These are phyloP conservation scores for Acarospora socialis DNA, from an alignment of 2,329 filamentous ascomycete genomes.

Conservation along the genomic window DNA sequence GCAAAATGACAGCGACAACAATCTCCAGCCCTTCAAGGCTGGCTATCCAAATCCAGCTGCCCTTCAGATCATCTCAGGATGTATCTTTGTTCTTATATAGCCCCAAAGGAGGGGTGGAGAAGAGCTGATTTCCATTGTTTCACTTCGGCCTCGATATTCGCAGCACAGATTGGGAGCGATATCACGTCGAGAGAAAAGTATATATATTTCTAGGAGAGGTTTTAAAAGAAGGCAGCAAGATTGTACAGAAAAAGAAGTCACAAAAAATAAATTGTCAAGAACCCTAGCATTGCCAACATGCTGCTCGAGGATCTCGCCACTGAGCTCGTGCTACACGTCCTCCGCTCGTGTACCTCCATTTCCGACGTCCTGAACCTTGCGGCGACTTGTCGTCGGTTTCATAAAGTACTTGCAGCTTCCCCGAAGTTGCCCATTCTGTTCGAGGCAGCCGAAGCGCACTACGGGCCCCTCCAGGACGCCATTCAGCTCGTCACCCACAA, in stretches of 20 bases:
- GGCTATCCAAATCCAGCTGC: neutral
- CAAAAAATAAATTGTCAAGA: conserved; percentile 1
- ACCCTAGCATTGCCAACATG: conserved; percentile 27
- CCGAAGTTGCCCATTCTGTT: conserved; percentile 41
- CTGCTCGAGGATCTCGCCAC: conserved; percentile 40
- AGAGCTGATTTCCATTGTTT: conserved; percentile 26
- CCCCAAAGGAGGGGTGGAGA: conserved; percentile 40
- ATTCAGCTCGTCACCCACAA: conserved; percentile 48
- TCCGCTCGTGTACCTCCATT: conserved; percentile 37
- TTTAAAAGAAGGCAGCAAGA: conserved; percentile 4
- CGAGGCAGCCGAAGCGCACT: conserved; percentile 39
- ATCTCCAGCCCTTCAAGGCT: conserved; percentile 7
- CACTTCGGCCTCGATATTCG: conserved; percentile 14
- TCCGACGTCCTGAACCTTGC: conserved; percentile 40
- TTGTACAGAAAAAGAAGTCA: conserved; percentile 1
- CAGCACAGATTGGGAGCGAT: conserved; percentile 1
- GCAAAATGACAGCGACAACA: conserved; percentile 8
- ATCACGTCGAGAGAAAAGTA: conserved; percentile 1
- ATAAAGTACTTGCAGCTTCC: conserved; percentile 36
- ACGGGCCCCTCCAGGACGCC: conserved; percentile 43
- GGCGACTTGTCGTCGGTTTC: conserved; percentile 40
- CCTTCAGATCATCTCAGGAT: conserved; percentile 12
- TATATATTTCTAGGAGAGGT: neutral
- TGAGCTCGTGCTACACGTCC: conserved; percentile 44
- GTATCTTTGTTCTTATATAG: conserved; percentile 25